These are phyloP conservation scores for Vigna hirtella DNA, from an alignment of 306 rosid species.

Conservation along the genomic window DNA sequence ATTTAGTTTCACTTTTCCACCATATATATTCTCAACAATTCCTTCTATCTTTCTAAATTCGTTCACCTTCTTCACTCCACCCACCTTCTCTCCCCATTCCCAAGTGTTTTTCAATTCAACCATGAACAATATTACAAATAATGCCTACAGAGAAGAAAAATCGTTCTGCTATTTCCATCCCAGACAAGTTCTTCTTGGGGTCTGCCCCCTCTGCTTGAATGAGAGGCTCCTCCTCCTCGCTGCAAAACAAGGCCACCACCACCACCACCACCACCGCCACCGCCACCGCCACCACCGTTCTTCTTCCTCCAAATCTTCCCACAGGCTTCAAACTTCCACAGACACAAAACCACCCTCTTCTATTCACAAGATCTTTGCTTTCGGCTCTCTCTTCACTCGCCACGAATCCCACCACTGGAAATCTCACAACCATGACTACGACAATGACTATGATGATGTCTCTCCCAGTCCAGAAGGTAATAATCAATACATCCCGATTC, in stretches of 20 bases:
- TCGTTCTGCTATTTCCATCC: conserved; percentile 88
- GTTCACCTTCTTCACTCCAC: conserved; percentile 36
- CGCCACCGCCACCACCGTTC: background rate
- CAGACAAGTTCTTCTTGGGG: conserved; percentile 72
- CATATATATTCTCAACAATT: conserved; percentile 48
- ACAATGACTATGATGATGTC: conserved; percentile 59
- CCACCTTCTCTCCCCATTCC: conserved; percentile 21
- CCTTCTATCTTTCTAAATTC: conserved; percentile 12
- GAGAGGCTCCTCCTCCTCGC: conserved; percentile 82
- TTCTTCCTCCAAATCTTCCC: conserved; percentile 46
- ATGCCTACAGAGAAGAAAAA: conserved; percentile 64
- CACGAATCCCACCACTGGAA: conserved; percentile 68
- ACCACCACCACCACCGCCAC: conserved; percentile 2
- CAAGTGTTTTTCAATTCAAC: background rate
- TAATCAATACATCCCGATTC: background rate
- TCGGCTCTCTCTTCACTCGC: conserved; percentile 77
- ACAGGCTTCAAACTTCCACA: conserved; percentile 42
- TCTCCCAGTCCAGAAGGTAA: conserved; percentile 95
- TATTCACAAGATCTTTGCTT: conserved; percentile 90
- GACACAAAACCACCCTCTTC: conserved; percentile 52
- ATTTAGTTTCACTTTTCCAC: conserved; percentile 47
- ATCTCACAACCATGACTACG: conserved; percentile 54
- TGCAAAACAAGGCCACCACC: conserved; percentile 59
- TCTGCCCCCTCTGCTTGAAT: conserved; percentile 81
- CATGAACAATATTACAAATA: conserved; percentile 40